Evolutionary conservation across 2,329 filamentous ascomycete species (phyloP), one percentile per base, ranked within the genome.

Genomic region (Ascochyta koolunga): DNA sequence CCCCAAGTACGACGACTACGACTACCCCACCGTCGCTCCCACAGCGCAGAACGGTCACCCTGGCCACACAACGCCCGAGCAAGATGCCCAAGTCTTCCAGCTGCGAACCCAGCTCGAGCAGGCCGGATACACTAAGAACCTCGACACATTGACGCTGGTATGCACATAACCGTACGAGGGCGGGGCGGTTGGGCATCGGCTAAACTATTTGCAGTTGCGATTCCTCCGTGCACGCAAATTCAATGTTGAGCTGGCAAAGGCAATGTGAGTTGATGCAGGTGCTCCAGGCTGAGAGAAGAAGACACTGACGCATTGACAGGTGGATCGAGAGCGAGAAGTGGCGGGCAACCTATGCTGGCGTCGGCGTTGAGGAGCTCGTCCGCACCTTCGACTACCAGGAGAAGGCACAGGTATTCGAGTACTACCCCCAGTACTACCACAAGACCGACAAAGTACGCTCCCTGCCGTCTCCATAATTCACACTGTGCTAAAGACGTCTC

Each of bases 381-480:
- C 86, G 85, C 60, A 88, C 80, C 66, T 96, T 96, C 82, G 87
- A 95, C 56, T 97, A 96, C 80, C 83, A 83, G 60, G 93, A 97
- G 83, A 95, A 93, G 78, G 74, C 84, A 50, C 76, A 93, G 73
- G 85, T 99, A 54, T 90, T 90, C 77, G 82, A 93, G 78, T 96
- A 90, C 83, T 99, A 99, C 80, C 91, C 91, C 41, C 95, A 99
- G 80, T 99, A 95, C 82, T 99, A 99, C 82, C 95, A 99, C 85
- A 97, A 97, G 82, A 93, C 87, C 11, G 91, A 95, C 79, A 92
- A 91, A 76, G 83, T 84, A 73, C 18, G 71, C 59, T 35, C 16
- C 18, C 22, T 43, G 13, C 44, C 5, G 15, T 22, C 6, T 10
- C 13, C 4, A 40, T 35, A 21, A 18, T 32, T 29, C 32, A n/a